phyloP scores from a whole-genome alignment of 176 grass and related monocot genomes.

The Lolium multiflorum region DNA sequence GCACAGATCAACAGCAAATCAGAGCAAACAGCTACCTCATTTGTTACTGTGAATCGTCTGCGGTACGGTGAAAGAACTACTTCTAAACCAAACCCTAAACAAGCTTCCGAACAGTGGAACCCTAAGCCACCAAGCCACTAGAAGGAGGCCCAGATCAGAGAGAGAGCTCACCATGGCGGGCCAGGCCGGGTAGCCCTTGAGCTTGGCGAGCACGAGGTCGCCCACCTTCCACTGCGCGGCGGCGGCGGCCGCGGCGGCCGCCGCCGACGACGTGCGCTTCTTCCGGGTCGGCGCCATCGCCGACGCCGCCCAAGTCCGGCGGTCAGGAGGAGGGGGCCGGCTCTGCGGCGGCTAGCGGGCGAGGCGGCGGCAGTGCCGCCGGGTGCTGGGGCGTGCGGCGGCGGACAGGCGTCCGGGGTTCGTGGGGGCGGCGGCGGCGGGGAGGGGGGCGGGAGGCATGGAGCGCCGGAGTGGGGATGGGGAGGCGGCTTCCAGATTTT shows the following conservation, averaged over 20 bases:
- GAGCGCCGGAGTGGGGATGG: slow-evolving; percentile 40
- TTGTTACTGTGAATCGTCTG: not conserved
- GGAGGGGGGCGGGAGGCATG: slow-evolving; percentile 40
- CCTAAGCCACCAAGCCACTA: not conserved
- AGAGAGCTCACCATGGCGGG: slow-evolving; percentile 78
- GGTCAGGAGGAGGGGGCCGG: not conserved
- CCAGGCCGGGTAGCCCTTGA: slow-evolving; percentile 97
- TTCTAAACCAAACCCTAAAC: slow-evolving; percentile 19
- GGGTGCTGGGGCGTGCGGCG: not conserved
- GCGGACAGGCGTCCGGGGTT: slow-evolving; percentile 25
- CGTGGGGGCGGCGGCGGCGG: slow-evolving; percentile 21
- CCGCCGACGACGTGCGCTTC: slow-evolving; percentile 58
- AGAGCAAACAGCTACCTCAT: not conserved
- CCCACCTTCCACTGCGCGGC: slow-evolving; percentile 93
- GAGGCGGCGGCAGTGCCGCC: slow-evolving; percentile 41
- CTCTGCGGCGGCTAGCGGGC: slow-evolving; percentile 30
- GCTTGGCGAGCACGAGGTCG: slow-evolving; percentile 98
- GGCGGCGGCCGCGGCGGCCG: slow-evolving; percentile 59
- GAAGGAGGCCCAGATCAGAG: slow-evolving; percentile 37
- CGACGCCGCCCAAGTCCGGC: slow-evolving; percentile 39
- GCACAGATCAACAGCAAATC: slow-evolving; percentile 9
- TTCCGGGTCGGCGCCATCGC: slow-evolving; percentile 76
- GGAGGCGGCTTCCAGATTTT: slow-evolving; percentile 50
- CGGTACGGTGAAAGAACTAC: not conserved
- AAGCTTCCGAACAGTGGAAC: slow-evolving; percentile 26